Evolutionary conservation across 2,329 filamentous ascomycete genomes (phyloP), one percentile per base, ranked within the genome.

Genomic region (Aureobasidium zeae): DNA sequence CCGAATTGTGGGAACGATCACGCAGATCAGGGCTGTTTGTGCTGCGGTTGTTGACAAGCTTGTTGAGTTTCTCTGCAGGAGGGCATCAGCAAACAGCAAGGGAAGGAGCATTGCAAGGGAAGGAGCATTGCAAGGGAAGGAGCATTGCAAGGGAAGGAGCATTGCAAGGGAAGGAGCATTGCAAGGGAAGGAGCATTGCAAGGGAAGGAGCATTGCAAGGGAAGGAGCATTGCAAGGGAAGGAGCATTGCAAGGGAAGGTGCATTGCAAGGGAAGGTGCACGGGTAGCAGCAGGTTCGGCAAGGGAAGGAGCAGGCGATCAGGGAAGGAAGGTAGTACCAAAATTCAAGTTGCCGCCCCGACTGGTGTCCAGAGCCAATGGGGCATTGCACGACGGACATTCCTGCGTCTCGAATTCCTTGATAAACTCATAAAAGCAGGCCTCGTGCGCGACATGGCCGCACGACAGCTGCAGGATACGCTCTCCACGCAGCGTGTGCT

Each of bases 351-450:
- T 95, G 51, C 88, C 88, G 48, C 87, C 87, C 51, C 91, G 77
- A 61, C 86, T 94, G 5, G 87, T 91, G 64, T 98, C 91, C 31
- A 98, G 70, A 49, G 88, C 86, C 41, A 98, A 68, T 15, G 91
- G 87, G 51, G 88, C 84, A 69, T 94, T 83, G 65, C 91, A 98
- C 52, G 85, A 83, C 20, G 91, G 91, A 65, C 91, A 98, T 57
- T 86, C 88, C 57, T 96, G 87, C 42, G 85, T 85, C 53, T 96
- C 88, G 47, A 89, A 84, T 58, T 95, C 89, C 57, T 86, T 84
- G 55, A 98, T 94, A 60, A 93, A 95, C 64, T 98, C 91, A 67
- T 96, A 96, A 61, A 98, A 96, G 66, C 91, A 98, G 25, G 89
- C 91, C 63, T 96, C 91, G 61, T 98, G 91, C 9, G 89, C 87